Base-by-base conservation (phyloP, 306 rosid species). In the Prunus padus region DNA sequence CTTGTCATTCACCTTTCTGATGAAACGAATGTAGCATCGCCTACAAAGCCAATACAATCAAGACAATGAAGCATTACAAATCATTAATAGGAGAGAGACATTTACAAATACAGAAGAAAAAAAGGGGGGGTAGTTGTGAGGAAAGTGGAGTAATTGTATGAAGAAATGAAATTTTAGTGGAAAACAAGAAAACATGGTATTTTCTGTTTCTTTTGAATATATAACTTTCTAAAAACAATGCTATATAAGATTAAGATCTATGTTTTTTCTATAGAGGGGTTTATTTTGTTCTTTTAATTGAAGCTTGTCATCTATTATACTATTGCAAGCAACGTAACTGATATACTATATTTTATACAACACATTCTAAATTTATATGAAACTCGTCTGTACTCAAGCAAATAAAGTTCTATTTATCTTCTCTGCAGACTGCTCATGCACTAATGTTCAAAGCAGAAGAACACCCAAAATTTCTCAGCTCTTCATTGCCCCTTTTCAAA, bases 11-110 rank as follows among this genome's bases (percentile, higher is more conserved):
- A 63, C 92, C 86, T 87, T 95, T 85, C 89, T 90, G 72, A 95
- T 92, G 82, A 91, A 95, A 75, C 90, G 96, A 81, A 92, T 95
- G 87, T 95, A 95, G 83, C 96, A 95, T 64, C 93, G 82, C 97
- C 98, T 94, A 66, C 67, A 79, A 83, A 65, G 54, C 62, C 79
- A 65, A 83, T 62, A 73, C 71, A 76, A 79, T 69, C 72, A 73
- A 77, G 49, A 78, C 8, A 64, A 70, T 37, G 13, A 74, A 63
- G 82, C 30, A 60, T 23, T 30, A 64, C 11, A 46, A 65, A 56
- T 26, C 28, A 47, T 23, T n/a, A 18, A 13, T 30, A 12, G 40
- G 22, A 42, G 46, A 52, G 33, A 47, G 30, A 73, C 55, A 57
- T 23, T 57, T 65, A 14, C 47, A 31, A 23, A 50, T 26, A 45